These are phyloP conservation scores for Suhomyces tanzawaensis DNA, from an alignment of 805 yeast species.

Conservation along the genomic window DNA sequence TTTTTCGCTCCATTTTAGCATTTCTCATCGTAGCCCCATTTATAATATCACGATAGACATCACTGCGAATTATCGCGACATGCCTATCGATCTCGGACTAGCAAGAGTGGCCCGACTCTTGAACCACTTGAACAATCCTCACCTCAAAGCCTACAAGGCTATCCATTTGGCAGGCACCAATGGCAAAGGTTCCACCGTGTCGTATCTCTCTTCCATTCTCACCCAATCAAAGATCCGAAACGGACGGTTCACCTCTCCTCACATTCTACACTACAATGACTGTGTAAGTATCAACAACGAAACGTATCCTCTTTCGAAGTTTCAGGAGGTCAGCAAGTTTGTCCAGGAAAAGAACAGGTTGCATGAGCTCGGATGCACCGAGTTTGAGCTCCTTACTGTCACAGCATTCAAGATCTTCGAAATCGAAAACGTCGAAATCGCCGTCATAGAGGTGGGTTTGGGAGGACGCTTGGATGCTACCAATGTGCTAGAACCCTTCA, in stretches of 20 bases:
- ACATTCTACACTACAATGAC: slow-evolving; percentile 69
- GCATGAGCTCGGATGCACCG: slow-evolving; percentile 65
- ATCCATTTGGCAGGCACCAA: slow-evolving; percentile 97
- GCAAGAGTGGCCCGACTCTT: slow-evolving; percentile 32
- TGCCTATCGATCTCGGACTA: slow-evolving; percentile 42
- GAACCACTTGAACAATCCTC: slow-evolving; percentile 64
- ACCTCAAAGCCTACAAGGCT: slow-evolving; percentile 51
- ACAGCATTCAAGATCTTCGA: slow-evolving; percentile 78
- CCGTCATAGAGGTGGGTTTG: slow-evolving; percentile 89
- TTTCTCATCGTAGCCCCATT: too few species aligned
- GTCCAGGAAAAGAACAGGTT: slow-evolving; percentile 42
- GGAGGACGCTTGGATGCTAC: slow-evolving; percentile 93
- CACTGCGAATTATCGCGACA: too few species aligned
- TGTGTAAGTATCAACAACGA: slow-evolving; percentile 64
- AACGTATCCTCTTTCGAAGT: slow-evolving; percentile 49
- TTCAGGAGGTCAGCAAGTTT: slow-evolving; percentile 40
- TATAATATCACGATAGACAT: too few species aligned
- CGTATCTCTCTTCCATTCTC: slow-evolving; percentile 70
- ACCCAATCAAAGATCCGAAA: slow-evolving; percentile 46
- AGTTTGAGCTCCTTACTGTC: slow-evolving; percentile 83
- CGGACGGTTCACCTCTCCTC: slow-evolving; percentile 91
- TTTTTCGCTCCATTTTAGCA: too few species aligned
- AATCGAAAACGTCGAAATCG: slow-evolving; percentile 58
- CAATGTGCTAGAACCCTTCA: slow-evolving; percentile 51
- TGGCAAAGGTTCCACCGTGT: slow-evolving; percentile 92